Base-by-base conservation (phyloP, 805 yeast genomes). In the Isabelozyma gotoi region DNA sequence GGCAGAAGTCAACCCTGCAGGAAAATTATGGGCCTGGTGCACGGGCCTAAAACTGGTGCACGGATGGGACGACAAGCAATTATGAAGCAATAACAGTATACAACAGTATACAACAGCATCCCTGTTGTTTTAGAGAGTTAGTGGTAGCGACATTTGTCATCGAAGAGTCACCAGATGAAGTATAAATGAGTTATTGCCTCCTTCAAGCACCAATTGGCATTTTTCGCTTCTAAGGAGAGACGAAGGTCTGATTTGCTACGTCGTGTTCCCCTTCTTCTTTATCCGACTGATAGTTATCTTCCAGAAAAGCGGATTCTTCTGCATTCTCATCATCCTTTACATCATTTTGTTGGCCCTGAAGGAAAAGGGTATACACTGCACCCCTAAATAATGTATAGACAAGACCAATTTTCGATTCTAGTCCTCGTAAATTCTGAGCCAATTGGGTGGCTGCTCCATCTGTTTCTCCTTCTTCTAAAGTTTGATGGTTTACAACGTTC, bases 301-400 rank as follows among this genome's bases (percentile, higher is more conserved):
- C 20, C 29, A 24, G 29, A 24, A 10, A 24, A 10, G 29, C 29
- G 12, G 36, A 17, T 11, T 41, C 47, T 27, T 39, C 39, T 33
- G 33, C 38, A 20, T 36, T 36, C 34, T 46, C 42, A 24, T 42
- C 38, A 24, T 24, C 29, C 12, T 2, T 14, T 33, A 31, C 36
- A 36, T 31, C 34, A 42, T 38, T 24, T 48, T 43, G 27, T 40
- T 37, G 31, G 44, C 46, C 55, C 47, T 71, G 79, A 48, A 81
- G 56, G 43, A 81, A 77, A 40, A 84, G 65, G 14, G 84, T 77
- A 56, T 85, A 85, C 3, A 85, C 88, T 3, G 89, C 84, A 4
- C 86, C 84, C 50, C 83, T 81, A 61, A 85, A 75, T 35, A 82
- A 59, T 1, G 89, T 84, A 40, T 81, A 81, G 3, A 85, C 84